Evolutionary conservation across 495 filamentous ascomycete species (phyloP), one percentile per base, ranked within the genome.

Genomic region (Echria macrotheca): DNA sequence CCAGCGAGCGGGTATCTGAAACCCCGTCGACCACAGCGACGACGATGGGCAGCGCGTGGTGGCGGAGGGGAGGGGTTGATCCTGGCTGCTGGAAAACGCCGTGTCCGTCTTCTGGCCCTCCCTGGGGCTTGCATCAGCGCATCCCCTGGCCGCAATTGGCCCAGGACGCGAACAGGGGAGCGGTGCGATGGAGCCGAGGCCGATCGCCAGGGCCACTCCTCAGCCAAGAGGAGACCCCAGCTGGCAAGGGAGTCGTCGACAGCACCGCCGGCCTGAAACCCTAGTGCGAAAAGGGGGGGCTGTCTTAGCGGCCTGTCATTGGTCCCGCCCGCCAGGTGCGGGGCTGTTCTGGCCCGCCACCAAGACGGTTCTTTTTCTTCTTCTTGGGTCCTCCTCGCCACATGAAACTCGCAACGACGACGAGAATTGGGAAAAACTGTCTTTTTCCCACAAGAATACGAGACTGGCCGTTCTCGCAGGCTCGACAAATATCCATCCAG

Each of bases 1-100:
- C 41, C 39, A 44, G 42, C 52, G 39, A 62, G 64, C 62, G 63
- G 58, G 58, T 61, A 64, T 56, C 50, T 64, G 64, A 67, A 65
- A 69, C 57, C n/a, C 50, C 37, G 39, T 48, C 35, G 44, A 56
- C 49, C 46, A 12, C 45, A 15, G 26, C 35, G 52, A 19, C 28
- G 18, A 40, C 33, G 33, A 38, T n/a, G 22, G 25, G 14, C 42
- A 44, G 42, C 42, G 42, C 42, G 42, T 39, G 46, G 46, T 28
- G 19, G 46, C 33, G 46, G 21, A 28, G 46, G 19, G 29, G 46
- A 40, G 44, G 46, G 45, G 45, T 17, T 38, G 15, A 41, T 28
- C 45, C 33, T 23, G 15, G 43, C n/a, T n/a, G n/a, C 17, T 35
- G 43, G 19, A 7, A 12, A 31, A 14, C 23, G 15, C 19, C 7